Base-by-base conservation (phyloP, 257 asterid species). In the Sherardia arvensis region DNA sequence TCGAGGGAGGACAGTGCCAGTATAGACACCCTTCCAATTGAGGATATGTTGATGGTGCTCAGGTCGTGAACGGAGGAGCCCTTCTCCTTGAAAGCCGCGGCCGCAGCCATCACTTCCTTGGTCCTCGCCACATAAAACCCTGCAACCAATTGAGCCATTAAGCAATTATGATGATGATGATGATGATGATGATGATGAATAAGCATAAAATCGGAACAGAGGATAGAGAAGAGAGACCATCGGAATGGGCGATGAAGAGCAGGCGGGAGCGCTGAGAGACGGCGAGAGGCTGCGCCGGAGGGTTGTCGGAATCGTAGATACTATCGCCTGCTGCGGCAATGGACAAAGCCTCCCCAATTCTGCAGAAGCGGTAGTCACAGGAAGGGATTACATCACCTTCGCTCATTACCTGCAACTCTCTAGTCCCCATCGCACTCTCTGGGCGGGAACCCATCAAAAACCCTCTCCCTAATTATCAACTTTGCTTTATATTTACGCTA, bases 71-170 rank as follows among this genome's bases (percentile, higher is more conserved):
- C 36, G 18, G 90, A 83, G 18, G 45, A 74, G 2, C 85, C 14
- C 18, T 38, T 38, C 17, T 78, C 84, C 75, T 85, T 81, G 54
- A 87, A 68, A 69, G 79, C 84, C 80, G 74, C 78, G 2, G 96
- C 99, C 7, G 91, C 64, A 36, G 56, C 69, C 78, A 84, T 82
- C 54, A 90, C 86, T 60, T 89, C 94, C 80, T 78, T 75, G 7
- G 97, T 92, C 83, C 84, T 80, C 59, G 83, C 84, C 72, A 84
- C 99, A 84, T 77, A 92, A 80, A 92, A 89, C 61, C 61, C 61
- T 57, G 33, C 3, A 30, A 30, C 6, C 34, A 30, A 2, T 30
- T 6, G 34, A 30, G n/a, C n/a, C n/a, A n/a, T n/a, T n/a, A n/a
- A n/a, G n/a, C n/a, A n/a, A n/a, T n/a, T n/a, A n/a, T n/a, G n/a